These are phyloP conservation scores for Pseudonectria foliicola DNA, from an alignment of 2,329 filamentous ascomycete species.

Conservation along the genomic window DNA sequence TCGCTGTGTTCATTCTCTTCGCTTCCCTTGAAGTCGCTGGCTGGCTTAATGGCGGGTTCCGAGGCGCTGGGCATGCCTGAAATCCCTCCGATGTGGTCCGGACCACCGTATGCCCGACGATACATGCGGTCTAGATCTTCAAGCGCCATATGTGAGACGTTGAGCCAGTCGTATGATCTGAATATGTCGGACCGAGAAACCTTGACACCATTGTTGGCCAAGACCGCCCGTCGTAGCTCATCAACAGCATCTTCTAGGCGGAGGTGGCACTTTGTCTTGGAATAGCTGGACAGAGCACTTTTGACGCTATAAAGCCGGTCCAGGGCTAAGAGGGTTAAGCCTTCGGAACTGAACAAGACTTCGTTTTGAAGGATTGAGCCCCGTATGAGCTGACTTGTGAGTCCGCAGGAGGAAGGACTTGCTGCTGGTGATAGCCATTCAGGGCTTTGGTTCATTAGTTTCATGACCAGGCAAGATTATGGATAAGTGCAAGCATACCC, in stretches of 20 bases:
- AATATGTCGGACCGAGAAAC: conserved; percentile 45
- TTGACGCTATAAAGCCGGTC: conserved; percentile 61
- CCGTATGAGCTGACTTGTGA: conserved; percentile 46
- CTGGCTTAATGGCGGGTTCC: conserved; percentile 17
- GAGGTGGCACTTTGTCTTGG: conserved; percentile 34
- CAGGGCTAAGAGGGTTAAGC: conserved; percentile 51
- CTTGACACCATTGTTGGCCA: conserved; percentile 44
- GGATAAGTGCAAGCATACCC: conserved; percentile 24
- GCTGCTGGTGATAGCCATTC: conserved; percentile 39
- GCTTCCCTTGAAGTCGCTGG: conserved; percentile 16
- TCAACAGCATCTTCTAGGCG: conserved; percentile 56
- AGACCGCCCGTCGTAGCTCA: conserved; percentile 52
- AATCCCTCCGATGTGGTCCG: conserved; percentile 38
- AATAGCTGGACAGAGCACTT: conserved; percentile 50
- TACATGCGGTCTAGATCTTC: conserved; percentile 51
- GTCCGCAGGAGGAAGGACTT: conserved; percentile 34
- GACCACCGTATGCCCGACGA: conserved; percentile 47
- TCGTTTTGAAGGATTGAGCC: conserved; percentile 54
- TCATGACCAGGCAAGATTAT: neutral
- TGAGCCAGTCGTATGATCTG: conserved; percentile 51
- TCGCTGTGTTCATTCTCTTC: conserved; percentile 9
- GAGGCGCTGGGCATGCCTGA: conserved; percentile 25
- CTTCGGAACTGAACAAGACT: conserved; percentile 51
- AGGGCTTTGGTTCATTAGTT: conserved; percentile 22
- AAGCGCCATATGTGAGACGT: conserved; percentile 42